A percentile compares a stretch with the other conserved stretches of the same genome.
Conservation (phyloP, 2,329 filamentous ascomycete species). For the Chrysoporthe cubensis region DNA sequence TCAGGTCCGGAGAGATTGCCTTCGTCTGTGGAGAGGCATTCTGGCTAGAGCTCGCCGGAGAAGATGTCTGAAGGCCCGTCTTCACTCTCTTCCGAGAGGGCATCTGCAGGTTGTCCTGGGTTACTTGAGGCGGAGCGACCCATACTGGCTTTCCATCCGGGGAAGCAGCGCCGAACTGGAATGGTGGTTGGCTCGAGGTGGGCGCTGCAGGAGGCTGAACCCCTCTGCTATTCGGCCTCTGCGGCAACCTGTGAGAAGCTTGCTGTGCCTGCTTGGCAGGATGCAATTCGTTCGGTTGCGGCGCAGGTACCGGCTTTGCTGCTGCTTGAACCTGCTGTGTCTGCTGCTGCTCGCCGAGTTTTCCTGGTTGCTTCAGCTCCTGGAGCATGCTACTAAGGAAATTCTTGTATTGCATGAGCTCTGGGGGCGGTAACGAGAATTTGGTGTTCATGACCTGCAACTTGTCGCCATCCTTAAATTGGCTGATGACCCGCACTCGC, state of each 20-base stretch:
- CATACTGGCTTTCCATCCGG: slow-evolving; percentile 64
- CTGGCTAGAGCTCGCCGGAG: slow-evolving; percentile 34
- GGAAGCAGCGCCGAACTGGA: slow-evolving; percentile 58
- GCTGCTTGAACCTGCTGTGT: slow-evolving; percentile 27
- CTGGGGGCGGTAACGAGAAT: slow-evolving; percentile 56
- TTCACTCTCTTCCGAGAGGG: slow-evolving; percentile 60
- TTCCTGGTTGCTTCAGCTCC: slow-evolving; percentile 45
- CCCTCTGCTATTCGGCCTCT: slow-evolving; percentile 49
- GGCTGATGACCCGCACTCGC: slow-evolving; percentile 57
- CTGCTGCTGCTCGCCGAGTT: slow-evolving; percentile 36
- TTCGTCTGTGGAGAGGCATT: slow-evolving; percentile 41
- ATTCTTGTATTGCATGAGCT: slow-evolving; percentile 53
- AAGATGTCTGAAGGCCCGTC: slow-evolving; percentile 45
- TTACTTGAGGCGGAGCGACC: slow-evolving; percentile 54
- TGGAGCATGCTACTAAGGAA: slow-evolving; percentile 58
- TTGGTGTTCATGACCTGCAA: slow-evolving; percentile 50
- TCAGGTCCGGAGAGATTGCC: slow-evolving; percentile 52
- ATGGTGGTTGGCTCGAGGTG: slow-evolving; percentile 60
- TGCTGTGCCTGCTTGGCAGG: slow-evolving; percentile 53
- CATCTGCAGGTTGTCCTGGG: slow-evolving; percentile 57
- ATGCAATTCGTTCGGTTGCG: slow-evolving; percentile 51
- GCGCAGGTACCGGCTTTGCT: not conserved
- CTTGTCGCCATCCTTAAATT: slow-evolving; percentile 56
- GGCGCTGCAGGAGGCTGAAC: slow-evolving; percentile 59
- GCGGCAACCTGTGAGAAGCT: slow-evolving; percentile 51